Percentiles rank a stretch among this genome's conserved stretches.
phyloP scores from a whole-genome alignment of 352 stramenopile species.

The Phytopythium montanum region DNA sequence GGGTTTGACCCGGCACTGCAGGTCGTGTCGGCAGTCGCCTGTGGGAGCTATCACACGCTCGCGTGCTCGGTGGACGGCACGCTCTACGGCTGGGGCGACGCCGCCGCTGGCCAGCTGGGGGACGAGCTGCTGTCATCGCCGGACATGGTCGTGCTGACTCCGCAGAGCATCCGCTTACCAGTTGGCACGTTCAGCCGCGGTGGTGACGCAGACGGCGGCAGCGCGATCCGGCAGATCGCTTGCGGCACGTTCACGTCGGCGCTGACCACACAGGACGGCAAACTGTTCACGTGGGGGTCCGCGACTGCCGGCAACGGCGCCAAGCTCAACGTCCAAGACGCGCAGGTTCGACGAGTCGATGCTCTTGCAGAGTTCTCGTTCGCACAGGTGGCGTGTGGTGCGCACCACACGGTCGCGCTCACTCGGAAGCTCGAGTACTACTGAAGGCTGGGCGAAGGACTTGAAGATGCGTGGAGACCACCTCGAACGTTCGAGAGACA shows the following conservation, averaged over 20 bases:
- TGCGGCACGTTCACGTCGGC: constrained; percentile 70
- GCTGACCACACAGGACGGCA: constrained; percentile 39
- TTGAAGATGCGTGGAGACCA: not conserved
- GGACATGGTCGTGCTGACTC: constrained; percentile 56
- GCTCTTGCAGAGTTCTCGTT: constrained; percentile 45
- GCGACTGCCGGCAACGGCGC: constrained; percentile 64
- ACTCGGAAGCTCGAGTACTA: constrained; percentile 47
- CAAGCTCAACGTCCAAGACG: constrained; percentile 45
- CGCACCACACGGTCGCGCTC: constrained; percentile 60
- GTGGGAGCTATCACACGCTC: constrained; percentile 77
- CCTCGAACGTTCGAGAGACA: not conserved
- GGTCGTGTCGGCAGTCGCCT: constrained; percentile 40
- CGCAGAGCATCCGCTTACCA: constrained; percentile 35
- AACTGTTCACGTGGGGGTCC: constrained; percentile 76
- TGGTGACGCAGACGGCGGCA: not conserved
- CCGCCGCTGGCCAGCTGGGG: constrained; percentile 66
- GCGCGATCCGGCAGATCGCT: constrained; percentile 34
- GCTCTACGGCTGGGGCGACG: constrained; percentile 79
- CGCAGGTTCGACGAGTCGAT: constrained; percentile 36
- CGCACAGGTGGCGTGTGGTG: constrained; percentile 54
- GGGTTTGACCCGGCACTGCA: constrained; percentile 5
- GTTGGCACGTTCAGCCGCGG: constrained; percentile 11
- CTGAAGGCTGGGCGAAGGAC: constrained; percentile 9
- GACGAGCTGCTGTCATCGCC: constrained; percentile 33
- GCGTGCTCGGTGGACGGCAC: constrained; percentile 37